phyloP scores from a whole-genome alignment of 2,329 filamentous ascomycete genomes.

The Dactylellina sp. region DNA sequence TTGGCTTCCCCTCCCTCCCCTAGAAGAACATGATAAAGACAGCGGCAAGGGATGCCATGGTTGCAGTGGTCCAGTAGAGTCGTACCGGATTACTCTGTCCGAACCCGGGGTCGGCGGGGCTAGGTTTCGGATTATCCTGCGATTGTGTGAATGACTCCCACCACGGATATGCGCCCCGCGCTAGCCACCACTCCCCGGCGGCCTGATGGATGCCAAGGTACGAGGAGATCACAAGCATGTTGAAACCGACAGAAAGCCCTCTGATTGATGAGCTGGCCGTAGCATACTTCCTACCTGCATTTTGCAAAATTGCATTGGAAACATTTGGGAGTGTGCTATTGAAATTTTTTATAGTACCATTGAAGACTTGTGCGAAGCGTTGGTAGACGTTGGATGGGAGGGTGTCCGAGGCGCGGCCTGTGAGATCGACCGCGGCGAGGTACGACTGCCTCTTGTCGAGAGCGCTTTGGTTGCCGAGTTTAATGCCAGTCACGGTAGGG shows the following conservation, averaged over 20 bases:
- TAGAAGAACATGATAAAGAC: slow-evolving; percentile 28
- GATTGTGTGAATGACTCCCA: not conserved
- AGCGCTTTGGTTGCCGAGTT: slow-evolving; percentile 1
- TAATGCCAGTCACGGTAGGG: slow-evolving; percentile 21
- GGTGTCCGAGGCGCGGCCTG: slow-evolving; percentile 1
- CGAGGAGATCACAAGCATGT: slow-evolving; percentile 12
- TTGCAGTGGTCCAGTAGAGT: not conserved
- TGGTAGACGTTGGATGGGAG: slow-evolving; percentile 13
- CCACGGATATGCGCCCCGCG: slow-evolving; percentile 15
- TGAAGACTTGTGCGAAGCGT: slow-evolving; percentile 4
- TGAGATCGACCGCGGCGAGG: slow-evolving; percentile 15
- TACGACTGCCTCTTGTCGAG: not conserved
- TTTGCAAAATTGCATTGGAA: too few species aligned
- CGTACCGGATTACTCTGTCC: slow-evolving; percentile 3
- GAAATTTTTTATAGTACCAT: not conserved
- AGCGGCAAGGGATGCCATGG: slow-evolving; percentile 36
- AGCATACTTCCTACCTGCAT: not conserved
- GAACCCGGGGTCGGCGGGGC: slow-evolving; percentile 17
- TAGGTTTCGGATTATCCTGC: not conserved
- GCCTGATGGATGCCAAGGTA: slow-evolving; percentile 39
- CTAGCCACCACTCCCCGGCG: slow-evolving; percentile 38
- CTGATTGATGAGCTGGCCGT: not conserved
- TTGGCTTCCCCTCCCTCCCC: not conserved
- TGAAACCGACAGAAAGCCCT: slow-evolving; percentile 9
- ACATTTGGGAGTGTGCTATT: not conserved